These are phyloP conservation scores for Ilyonectria mors-panacis DNA, from an alignment of 2,329 filamentous ascomycete genomes.

Conservation along the genomic window DNA sequence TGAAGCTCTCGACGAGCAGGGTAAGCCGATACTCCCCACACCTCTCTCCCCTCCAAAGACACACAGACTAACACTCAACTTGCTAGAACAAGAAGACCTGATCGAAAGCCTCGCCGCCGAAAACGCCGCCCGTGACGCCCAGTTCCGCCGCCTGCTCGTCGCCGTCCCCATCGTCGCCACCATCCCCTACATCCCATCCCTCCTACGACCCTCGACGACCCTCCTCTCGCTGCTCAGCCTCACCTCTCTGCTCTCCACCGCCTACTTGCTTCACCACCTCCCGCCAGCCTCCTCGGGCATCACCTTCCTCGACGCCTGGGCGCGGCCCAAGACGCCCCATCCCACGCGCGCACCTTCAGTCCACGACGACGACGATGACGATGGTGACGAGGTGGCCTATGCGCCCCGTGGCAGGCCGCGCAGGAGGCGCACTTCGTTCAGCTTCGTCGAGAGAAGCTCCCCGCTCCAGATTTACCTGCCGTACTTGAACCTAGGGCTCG, in stretches of 20 bases:
- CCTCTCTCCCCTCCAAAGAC: background rate
- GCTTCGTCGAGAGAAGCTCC: constrained; percentile 43
- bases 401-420: constrained; percentile 32
- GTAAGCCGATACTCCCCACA: constrained; percentile 55
- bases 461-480: constrained; percentile 73
- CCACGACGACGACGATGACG: constrained; percentile 37
- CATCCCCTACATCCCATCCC: constrained; percentile 65
- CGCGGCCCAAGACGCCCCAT: constrained; percentile 45
- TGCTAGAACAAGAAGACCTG: constrained; percentile 74
- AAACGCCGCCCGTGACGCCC: constrained; percentile 71
- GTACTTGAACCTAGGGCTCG: constrained; percentile 72
- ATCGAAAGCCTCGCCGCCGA: constrained; percentile 69
- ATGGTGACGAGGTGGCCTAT: constrained; percentile 36
- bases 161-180: constrained; percentile 70
- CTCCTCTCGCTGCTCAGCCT: constrained; percentile 70
- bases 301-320: constrained; percentile 62
- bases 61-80: constrained; percentile 3
- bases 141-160: constrained; percentile 72
- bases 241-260: constrained; percentile 74
- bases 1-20: constrained; percentile 82
- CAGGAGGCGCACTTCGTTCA: constrained; percentile 42
- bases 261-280: constrained; percentile 72
- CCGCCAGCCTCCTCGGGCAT: constrained; percentile 71
- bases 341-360: constrained; percentile 44
- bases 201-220: constrained; percentile 53